Base-by-base conservation (phyloP, 2,329 filamentous ascomycete genomes). In the Colletotrichum costaricense region DNA sequence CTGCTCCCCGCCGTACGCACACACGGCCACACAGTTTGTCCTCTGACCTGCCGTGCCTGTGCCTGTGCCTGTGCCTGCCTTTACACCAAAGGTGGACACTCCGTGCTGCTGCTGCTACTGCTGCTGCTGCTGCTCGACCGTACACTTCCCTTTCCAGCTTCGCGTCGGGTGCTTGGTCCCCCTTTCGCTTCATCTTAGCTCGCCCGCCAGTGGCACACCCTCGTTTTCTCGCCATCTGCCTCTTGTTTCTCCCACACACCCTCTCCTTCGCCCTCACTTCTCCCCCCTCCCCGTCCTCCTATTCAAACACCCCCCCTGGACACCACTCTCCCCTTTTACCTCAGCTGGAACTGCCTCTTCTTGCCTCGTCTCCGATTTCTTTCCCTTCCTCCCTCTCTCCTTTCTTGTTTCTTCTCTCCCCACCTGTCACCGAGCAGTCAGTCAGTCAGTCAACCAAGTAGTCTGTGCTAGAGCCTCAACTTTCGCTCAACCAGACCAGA, bases 351-450 rank as follows among this genome's bases (percentile, higher is more conserved):
- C 62, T 67, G 74, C 72, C 60, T 77, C 72, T 62, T 73, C 69
- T 72, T 67, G 67, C 69, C 58, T 76, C 63, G 67, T 65, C 67
- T 70, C 63, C 58, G 30, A 65, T 42, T 57, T 69, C 64, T 72
- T 62, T 49, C 28, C 42, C 56, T 69, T 59, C 67, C 54, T 67
- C 58, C 67, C 54, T 67, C 58, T 26, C 65, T 63, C 63, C 24
- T 72, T 59, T 73, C 63, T 73, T 68, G 67, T 66, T 75, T 68
- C 63, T 76, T 56, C 54, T 72, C 57, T 73, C 69, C 62, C 68
- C 72, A 67, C 72, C 68, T 74, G 72, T 74, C 68, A 72, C 30
- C 52, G 68, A 74, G 49, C 38, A 72, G 72, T 67, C 56, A 57
- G 63, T 64, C 70, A 57, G 63, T 64, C 70, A 54, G 60, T 73